Percentiles rank a stretch among this genome's conserved stretches.
Evolutionary conservation across 1,139 yeast genomes (phyloP).

Genomic region (Diutina scorzettiae): DNA sequence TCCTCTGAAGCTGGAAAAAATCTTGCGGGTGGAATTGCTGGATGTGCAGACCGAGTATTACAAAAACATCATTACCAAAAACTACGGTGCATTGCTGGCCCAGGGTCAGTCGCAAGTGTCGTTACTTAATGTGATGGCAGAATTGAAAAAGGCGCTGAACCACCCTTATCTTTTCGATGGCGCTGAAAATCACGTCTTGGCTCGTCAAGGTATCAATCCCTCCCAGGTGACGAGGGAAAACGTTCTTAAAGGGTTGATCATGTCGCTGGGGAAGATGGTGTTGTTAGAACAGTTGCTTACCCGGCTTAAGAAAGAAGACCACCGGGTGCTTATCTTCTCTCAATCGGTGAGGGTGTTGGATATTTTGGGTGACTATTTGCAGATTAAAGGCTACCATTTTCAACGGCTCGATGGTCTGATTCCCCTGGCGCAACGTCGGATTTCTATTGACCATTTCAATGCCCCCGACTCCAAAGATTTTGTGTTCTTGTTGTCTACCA

Average conservation of each 20-base stretch:
- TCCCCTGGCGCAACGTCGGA: slow-evolving; percentile 86
- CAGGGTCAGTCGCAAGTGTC: slow-evolving; percentile 63
- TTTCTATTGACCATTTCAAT: slow-evolving; percentile 93
- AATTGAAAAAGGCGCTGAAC: slow-evolving; percentile 89
- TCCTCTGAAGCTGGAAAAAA: slow-evolving; percentile 91
- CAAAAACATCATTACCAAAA: slow-evolving; percentile 82
- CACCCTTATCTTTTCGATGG: slow-evolving; percentile 93
- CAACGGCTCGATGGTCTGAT: slow-evolving; percentile 96
- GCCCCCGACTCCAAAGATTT: slow-evolving; percentile 90
- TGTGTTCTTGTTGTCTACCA: slow-evolving; percentile 79
- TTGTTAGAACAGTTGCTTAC: slow-evolving; percentile 79
- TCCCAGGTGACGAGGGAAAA: slow-evolving; percentile 53
- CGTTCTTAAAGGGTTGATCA: slow-evolving; percentile 76
- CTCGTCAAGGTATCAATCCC: slow-evolving; percentile 25
- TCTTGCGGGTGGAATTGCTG: slow-evolving; percentile 85
- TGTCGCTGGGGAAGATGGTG: slow-evolving; percentile 99
- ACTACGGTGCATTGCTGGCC: slow-evolving; percentile 81
- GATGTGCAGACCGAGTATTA: slow-evolving; percentile 94
- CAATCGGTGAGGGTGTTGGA: slow-evolving; percentile 97
- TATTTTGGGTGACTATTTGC: slow-evolving; percentile 84
- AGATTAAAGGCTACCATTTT: slow-evolving; percentile 80
- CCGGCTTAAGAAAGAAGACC: slow-evolving; percentile 83
- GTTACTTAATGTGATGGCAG: slow-evolving; percentile 84
- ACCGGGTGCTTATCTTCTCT: slow-evolving; percentile 84
- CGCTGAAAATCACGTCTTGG: slow-evolving; percentile 76